phyloP scores from a whole-genome alignment of 108 stramenopile genomes.

The Asterionellopsis glacialis region DNA sequence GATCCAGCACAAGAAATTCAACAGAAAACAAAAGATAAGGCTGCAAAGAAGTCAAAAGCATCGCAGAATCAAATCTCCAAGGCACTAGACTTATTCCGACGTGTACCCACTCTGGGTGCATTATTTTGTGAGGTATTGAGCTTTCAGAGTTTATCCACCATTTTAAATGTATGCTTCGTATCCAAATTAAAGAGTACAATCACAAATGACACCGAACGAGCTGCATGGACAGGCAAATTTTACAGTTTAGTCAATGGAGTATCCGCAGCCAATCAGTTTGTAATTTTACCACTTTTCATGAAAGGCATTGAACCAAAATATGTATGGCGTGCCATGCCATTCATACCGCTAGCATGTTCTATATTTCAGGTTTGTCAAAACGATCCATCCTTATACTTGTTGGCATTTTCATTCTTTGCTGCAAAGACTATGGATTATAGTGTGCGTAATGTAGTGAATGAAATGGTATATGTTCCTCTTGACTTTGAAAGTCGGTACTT shows the following conservation, averaged over 20 bases:
- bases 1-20: conserved; percentile 36
- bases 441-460: conserved; percentile 64
- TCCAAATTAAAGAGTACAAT: conserved; percentile 48
- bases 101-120: conserved; percentile 72
- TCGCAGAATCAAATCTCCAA: conserved; percentile 13
- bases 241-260: conserved; percentile 62
- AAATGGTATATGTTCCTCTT: conserved; percentile 73
- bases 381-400: conserved; percentile 52
- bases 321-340: conserved; percentile 66
- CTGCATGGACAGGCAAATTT: conserved; percentile 75
- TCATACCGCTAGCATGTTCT: conserved; percentile 22
- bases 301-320: conserved; percentile 45
- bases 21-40: conserved; percentile 16
- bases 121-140: conserved; percentile 80
- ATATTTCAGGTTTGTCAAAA: conserved; percentile 15
- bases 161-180: conserved; percentile 76
- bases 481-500: conserved; percentile 72
- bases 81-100: conserved; percentile 47
- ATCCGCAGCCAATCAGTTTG: conserved; percentile 63
- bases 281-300: conserved; percentile 53
- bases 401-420: conserved; percentile 51
- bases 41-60: conserved; percentile 1
- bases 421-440: conserved; percentile 71
- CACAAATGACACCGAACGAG: conserved; percentile 60
- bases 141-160: conserved; percentile 72